A percentile compares a stretch with the other conserved stretches of the same genome.
Evolutionary conservation across 441 rosid species (phyloP).

Genomic region (Raphanus hybrid): DNA sequence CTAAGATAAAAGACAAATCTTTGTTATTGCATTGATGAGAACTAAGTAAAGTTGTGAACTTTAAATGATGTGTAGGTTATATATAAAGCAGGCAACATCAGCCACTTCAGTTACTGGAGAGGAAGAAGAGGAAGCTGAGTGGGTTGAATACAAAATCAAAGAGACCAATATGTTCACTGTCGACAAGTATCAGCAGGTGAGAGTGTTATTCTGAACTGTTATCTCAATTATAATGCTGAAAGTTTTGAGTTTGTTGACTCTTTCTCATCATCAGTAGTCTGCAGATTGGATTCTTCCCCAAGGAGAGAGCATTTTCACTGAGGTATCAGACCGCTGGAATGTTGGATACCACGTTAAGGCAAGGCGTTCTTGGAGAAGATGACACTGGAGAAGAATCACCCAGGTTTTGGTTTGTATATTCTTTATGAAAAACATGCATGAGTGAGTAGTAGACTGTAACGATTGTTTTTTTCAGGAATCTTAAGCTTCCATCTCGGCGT

Average conservation of each 20-base stretch:
- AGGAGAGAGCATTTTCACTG: conserved; percentile 80
- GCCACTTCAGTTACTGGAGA: conserved; percentile 57
- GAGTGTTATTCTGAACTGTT: neutral
- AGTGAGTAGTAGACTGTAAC: conserved; percentile 10
- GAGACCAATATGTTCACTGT: conserved; percentile 93
- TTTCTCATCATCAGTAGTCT: conserved; percentile 60
- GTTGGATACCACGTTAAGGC: conserved; percentile 80
- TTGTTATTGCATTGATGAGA: neutral
- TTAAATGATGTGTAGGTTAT: conserved; percentile 38
- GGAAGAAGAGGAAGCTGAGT: conserved; percentile 70
- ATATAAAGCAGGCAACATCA: conserved; percentile 76
- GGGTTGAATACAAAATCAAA: conserved; percentile 94
- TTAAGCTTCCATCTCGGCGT: conserved; percentile 80
- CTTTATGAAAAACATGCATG: neutral
- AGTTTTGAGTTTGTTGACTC: conserved; percentile 20
- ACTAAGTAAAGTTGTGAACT: neutral
- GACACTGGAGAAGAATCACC: conserved; percentile 94
- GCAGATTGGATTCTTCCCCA: conserved; percentile 93
- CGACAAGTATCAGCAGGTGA: conserved; percentile 92
- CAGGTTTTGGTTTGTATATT: conserved; percentile 45
- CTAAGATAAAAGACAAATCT: neutral
- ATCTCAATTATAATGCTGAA: neutral
- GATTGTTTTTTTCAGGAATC: conserved; percentile 50
- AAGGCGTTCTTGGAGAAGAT: conserved; percentile 94
- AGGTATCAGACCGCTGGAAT: conserved; percentile 92